These are phyloP conservation scores for Populus simonii DNA, from an alignment of 345 rosid genomes.

Conservation along the genomic window DNA sequence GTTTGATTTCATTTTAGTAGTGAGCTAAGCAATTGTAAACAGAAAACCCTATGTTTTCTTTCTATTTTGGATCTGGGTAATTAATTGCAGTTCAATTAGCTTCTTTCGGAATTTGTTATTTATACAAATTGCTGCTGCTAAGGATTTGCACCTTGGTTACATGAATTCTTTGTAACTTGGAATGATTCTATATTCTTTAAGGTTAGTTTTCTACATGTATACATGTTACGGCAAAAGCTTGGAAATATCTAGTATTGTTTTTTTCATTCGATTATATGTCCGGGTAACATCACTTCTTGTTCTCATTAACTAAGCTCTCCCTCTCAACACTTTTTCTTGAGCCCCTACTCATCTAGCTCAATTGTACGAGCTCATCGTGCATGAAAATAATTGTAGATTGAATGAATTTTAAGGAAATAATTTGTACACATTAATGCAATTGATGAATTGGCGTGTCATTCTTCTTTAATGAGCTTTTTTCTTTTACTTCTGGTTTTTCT, in stretches of 20 bases:
- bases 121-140: not conserved
- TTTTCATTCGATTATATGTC: not conserved
- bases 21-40: conserved; percentile 1
- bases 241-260: not conserved
- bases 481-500: not conserved
- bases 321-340: not conserved
- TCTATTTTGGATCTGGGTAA: conserved; percentile 2
- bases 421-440: not conserved
- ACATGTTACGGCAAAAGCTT: not conserved
- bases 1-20: not conserved
- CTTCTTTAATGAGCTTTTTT: not conserved
- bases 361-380: not conserved
- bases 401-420: not conserved
- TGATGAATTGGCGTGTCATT: not conserved
- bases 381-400: not conserved
- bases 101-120: not conserved
- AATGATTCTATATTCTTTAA: not conserved
- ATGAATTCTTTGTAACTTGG: not conserved
- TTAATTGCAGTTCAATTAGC: not conserved
- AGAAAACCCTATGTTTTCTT: not conserved
- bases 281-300: not conserved
- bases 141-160: not conserved
- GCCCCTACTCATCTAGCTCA: not conserved
- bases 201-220: not conserved
- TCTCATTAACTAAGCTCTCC: not conserved